Evolutionary conservation across 176 grass and related monocot species (phyloP).

Genomic region (Sorghum bicolor): Sorghum_bicolor_NCBIv3 NC_012873.2:6375501-6376000

Average conservation of each 20-base stretch:
- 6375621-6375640: conserved; percentile 30
- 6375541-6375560: background rate
- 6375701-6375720: background rate
- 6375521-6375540: conserved; percentile 29
- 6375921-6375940: background rate
- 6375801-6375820: background rate
- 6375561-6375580: conserved; percentile 36
- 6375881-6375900: background rate
- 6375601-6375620: conserved; percentile 28
- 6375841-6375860: background rate
- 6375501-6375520: conserved; percentile 17
- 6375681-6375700: conserved; percentile 1
- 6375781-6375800: background rate
- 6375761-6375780: background rate
- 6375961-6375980: background rate
- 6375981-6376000: background rate
- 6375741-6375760: background rate
- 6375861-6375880: background rate
- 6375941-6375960: background rate
- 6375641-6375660: conserved; percentile 11
- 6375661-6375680: conserved; percentile 11
- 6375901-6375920: background rate
- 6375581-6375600: conserved; percentile 32
- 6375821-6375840: background rate
- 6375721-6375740: background rate